Evolutionary conservation across 768 basidiomycete species (phyloP).

Genomic region (Trametes gibbosa): DNA sequence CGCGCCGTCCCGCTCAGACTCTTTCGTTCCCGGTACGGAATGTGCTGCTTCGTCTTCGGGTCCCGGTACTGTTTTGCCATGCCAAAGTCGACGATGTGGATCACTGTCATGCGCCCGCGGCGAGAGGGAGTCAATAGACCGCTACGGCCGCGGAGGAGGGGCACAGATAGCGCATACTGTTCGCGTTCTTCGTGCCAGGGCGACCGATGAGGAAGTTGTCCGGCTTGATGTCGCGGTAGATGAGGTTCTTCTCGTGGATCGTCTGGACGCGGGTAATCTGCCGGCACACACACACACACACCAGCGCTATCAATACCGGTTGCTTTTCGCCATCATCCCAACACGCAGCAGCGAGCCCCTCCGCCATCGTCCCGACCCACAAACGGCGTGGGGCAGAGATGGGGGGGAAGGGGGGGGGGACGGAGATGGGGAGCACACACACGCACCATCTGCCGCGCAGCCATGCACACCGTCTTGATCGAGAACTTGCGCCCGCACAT

Average conservation of each 20-base stretch:
- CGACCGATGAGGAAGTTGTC: slow-evolving; percentile 99
- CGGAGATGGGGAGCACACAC: neutral
- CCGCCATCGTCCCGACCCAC: no score
- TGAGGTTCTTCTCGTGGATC: slow-evolving; percentile 99
- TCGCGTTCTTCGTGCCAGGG: slow-evolving; percentile 85
- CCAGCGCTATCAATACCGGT: no score
- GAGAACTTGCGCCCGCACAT: slow-evolving; percentile 98
- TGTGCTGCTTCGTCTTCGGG: slow-evolving; percentile 99
- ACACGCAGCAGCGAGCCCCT: neutral
- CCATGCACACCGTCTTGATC: slow-evolving; percentile 98
- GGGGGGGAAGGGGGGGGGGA: neutral
- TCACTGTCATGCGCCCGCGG: slow-evolving; percentile 40
- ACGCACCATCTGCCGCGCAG: slow-evolving; percentile 92
- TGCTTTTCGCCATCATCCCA: neutral
- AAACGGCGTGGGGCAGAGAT: no score
- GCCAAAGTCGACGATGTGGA: slow-evolving; percentile 97
- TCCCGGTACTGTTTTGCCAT: slow-evolving; percentile 99
- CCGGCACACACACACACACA: neutral
- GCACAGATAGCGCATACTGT: slow-evolving; percentile 42
- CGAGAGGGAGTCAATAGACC: neutral
- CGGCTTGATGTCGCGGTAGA: slow-evolving; percentile 99
- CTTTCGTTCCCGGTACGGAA: slow-evolving; percentile 98
- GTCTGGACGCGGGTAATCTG: slow-evolving; percentile 95
- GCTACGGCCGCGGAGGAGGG: neutral
- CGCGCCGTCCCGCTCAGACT: slow-evolving; percentile 95